Percentiles rank a stretch among this genome's conserved stretches.
Conservation (phyloP, 495 filamentous ascomycete species). For the Astrothelium macrocarpum region DNA sequence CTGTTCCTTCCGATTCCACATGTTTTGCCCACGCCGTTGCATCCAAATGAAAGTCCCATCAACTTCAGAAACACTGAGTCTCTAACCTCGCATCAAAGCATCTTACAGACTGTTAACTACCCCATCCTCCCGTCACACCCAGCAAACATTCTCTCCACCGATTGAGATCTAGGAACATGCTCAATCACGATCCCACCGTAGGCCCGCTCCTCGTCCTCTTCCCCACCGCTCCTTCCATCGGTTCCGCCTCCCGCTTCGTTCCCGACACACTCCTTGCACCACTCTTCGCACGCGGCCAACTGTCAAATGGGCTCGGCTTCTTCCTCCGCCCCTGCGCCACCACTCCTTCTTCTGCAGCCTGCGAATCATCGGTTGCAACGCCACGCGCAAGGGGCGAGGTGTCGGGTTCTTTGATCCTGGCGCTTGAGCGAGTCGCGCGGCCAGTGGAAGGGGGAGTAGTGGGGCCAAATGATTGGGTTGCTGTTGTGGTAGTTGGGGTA, state of each 20-base stretch:
- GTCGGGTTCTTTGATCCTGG: background rate
- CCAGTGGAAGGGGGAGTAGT: constrained; percentile 11
- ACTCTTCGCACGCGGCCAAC: constrained; percentile 21
- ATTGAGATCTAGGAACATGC: background rate
- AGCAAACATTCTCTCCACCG: background rate
- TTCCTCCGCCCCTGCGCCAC: constrained; percentile 6
- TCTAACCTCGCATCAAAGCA: background rate
- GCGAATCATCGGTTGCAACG: background rate
- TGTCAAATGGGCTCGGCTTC: constrained; percentile 19
- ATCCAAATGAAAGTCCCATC: background rate
- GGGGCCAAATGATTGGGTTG: constrained; percentile 3
- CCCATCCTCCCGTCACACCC: background rate
- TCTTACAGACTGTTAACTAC: background rate
- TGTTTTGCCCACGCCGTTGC: background rate
- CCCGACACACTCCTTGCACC: constrained; percentile 12
- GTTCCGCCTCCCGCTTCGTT: constrained; percentile 9
- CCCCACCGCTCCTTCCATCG: constrained; percentile 3
- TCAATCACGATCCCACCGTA: background rate
- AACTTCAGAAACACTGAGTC: background rate
- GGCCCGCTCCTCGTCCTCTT: constrained; percentile 17
- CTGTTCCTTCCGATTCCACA: background rate
- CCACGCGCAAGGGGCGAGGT: background rate
- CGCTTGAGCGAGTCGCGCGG: constrained; percentile 7
- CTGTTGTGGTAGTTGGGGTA: constrained; percentile 4
- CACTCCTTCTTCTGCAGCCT: background rate